Conservation (phyloP, 371 early-diverging fungal genomes). For the Circinella umbellata region DNA sequence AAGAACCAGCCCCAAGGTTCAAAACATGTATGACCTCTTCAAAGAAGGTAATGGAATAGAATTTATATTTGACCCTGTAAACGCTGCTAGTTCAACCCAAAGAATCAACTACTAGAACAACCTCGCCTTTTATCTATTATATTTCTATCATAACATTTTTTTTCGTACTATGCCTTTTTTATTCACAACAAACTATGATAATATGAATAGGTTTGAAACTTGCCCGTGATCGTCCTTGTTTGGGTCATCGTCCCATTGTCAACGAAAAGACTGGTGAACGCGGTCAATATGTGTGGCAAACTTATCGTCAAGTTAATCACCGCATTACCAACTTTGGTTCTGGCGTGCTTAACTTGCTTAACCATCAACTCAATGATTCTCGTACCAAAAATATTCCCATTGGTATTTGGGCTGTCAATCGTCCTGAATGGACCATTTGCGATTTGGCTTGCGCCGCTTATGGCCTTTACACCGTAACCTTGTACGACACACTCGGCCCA, state of each 20-base stretch:
- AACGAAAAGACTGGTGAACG: conserved; percentile 51
- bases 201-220: conserved; percentile 23
- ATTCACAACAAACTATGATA: no score
- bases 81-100: no score
- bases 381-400: conserved; percentile 42
- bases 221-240: conserved; percentile 37
- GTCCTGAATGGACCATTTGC: conserved; percentile 90
- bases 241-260: conserved; percentile 59
- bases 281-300: conserved; percentile 79
- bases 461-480: conserved; percentile 75
- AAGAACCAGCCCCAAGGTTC: conserved; percentile 43
- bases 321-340: conserved; percentile 71
- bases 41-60: conserved; percentile 30
- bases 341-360: conserved; percentile 53
- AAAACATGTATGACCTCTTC: conserved; percentile 47
- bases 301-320: conserved; percentile 65
- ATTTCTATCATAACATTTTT: no score
- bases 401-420: conserved; percentile 79
- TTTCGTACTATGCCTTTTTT: no score
- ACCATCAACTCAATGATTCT: conserved; percentile 30
- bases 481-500: conserved; percentile 94
- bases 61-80: no score
- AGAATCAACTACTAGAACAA: no score
- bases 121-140: no score
- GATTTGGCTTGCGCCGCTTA: conserved; percentile 64